phyloP scores from a whole-genome alignment of 192 early-diverging fungal species.

The Piromyces sp. region DNA sequence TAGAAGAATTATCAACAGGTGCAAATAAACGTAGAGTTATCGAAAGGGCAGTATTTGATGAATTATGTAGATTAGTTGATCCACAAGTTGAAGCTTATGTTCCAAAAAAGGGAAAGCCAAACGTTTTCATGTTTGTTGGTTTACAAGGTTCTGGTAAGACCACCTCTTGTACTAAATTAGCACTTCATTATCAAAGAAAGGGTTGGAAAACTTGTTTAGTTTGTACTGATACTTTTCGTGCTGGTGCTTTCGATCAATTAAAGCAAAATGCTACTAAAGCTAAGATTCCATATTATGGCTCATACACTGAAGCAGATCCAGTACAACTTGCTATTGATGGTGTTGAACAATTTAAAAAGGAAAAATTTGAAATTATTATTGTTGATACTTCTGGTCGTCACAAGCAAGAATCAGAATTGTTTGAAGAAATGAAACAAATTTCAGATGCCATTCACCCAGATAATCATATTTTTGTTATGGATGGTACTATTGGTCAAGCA shows the following conservation, averaged over 20 bases:
- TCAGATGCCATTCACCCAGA: conserved; percentile 66
- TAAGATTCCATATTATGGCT: conserved; percentile 90
- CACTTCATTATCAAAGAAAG: conserved; percentile 78
- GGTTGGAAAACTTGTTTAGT: conserved; percentile 85
- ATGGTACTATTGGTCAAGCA: conserved; percentile 93
- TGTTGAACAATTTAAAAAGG: conserved; percentile 81
- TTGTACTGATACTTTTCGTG: conserved; percentile 92
- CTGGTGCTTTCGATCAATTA: conserved; percentile 95
- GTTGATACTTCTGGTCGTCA: conserved; percentile 97
- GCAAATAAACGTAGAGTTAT: conserved; percentile 57
- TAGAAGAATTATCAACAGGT: conserved; percentile 65
- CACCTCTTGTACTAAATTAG: conserved; percentile 91
- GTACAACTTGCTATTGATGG: conserved; percentile 80
- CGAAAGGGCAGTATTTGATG: conserved; percentile 63
- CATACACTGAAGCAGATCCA: conserved; percentile 84
- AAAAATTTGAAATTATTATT: conserved; percentile 89
- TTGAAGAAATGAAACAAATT: conserved; percentile 94
- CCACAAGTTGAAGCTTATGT: conserved; percentile 36
- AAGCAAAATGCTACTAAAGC: conserved; percentile 95
- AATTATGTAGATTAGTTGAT: conserved; percentile 69
- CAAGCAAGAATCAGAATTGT: conserved; percentile 83
- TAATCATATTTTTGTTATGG: conserved; percentile 92
- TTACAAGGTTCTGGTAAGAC: conserved; percentile 92
- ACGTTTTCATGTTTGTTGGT: conserved; percentile 95
- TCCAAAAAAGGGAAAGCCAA: conserved; percentile 64